Evolutionary conservation across 1,139 yeast species (phyloP).

Genomic region (Yamadazyma siamensis): DNA sequence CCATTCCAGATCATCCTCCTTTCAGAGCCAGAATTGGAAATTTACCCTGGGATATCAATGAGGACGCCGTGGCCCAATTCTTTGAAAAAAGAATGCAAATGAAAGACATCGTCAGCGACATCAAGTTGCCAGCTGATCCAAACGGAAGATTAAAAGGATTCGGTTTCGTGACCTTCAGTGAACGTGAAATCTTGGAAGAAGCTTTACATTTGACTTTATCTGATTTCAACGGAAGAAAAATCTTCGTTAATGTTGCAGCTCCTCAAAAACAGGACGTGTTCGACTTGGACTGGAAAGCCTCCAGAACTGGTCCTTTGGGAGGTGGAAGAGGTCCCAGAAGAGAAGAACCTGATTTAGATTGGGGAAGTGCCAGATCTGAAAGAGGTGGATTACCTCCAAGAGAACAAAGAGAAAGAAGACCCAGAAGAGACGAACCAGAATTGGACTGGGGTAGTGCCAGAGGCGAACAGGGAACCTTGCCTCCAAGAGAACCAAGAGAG

Average conservation of each 20-base stretch:
- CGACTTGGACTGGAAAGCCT: constrained; percentile 45
- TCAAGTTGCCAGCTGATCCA: constrained; percentile 69
- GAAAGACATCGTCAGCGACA: constrained; percentile 49
- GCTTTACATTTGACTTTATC: constrained; percentile 64
- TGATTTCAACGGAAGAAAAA: constrained; percentile 70
- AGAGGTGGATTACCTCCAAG: constrained; percentile 26
- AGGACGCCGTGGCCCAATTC: constrained; percentile 62
- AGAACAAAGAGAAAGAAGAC: constrained; percentile 26
- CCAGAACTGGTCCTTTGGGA: constrained; percentile 31
- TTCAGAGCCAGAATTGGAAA: constrained; percentile 84
- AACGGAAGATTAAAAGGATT: constrained; percentile 72
- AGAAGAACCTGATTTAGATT: constrained; percentile 42
- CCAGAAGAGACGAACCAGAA: constrained; percentile 47
- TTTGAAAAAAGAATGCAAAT: constrained; percentile 61
- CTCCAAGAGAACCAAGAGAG: constrained; percentile 38
- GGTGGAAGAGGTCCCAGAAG: constrained; percentile 18
- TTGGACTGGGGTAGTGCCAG: constrained; percentile 58
- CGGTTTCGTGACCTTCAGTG: constrained; percentile 79
- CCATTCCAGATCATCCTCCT: constrained; percentile 91
- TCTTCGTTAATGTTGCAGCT: constrained; percentile 87
- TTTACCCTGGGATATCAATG: constrained; percentile 79
- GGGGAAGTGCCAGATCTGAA: constrained; percentile 41
- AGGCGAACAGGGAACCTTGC: constrained; percentile 26
- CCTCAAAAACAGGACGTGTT: constrained; percentile 58
- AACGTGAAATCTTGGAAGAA: constrained; percentile 64